Base-by-base conservation (phyloP, 441 rosid genomes). In the Jatropha podagrica region DNA sequence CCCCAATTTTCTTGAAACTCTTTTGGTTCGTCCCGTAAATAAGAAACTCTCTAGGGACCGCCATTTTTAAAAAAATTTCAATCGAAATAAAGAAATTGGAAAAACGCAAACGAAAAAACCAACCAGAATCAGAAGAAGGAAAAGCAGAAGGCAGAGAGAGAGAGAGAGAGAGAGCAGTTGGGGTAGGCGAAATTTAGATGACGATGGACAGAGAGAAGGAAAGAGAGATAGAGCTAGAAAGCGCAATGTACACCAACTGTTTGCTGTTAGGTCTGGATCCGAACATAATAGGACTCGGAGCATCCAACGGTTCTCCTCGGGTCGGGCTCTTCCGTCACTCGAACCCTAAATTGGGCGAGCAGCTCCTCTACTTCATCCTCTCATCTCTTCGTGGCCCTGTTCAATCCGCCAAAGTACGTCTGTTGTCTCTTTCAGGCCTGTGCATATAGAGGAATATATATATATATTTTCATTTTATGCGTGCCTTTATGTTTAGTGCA, bases 161-260 rank as follows among this genome's bases (percentile, higher is more conserved):
- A 38, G 79, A 58, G 80, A 58, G 77, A 58, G 69, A 42, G 75
- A 48, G 26, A 56, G 71, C n/a, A 69, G 32, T 58, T 27, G 54
- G 40, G 71, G 73, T 32, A 62, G 61, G 15, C 37, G 60, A 27
- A 61, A 44, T 49, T 69, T 86, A 83, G 90, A 94, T 91, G 96
- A 91, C 92, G 88, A 96, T 94, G 97, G 99, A 94, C 80, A 88
- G 98, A 87, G 99, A 96, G 83, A 96, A 94, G 93, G 99, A 96
- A 82, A 93, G 99, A 85, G 99, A 96, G 86, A 82, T 91, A 37
- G 98, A 93, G 91, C 96, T 96, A 7, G 98, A 96, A 90, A 94
- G 98, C 80, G 98, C 99, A 93, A 93, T 96, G 99, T 96, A 94
- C 89, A 96, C 99, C 18, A 96, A 96, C 85, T 96, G 98, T 55